These are phyloP conservation scores for Penicillium capsulatum DNA, from an alignment of 2,329 filamentous ascomycete genomes.

Conservation along the genomic window DNA sequence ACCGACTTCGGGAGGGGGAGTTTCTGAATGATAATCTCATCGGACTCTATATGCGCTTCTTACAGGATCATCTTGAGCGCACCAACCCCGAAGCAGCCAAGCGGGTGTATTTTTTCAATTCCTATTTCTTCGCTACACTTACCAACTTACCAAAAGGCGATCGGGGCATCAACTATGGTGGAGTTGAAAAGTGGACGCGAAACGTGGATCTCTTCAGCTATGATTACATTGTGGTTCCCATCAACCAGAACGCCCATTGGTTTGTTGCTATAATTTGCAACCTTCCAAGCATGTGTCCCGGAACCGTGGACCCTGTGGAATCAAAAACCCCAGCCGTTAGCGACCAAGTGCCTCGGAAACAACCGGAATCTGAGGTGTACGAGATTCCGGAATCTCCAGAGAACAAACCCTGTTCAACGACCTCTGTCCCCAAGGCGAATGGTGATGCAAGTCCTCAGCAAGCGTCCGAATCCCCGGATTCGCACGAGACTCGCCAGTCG, in stretches of 20 bases:
- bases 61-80: slow-evolving; percentile 59
- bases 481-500: too few species aligned
- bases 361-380: slow-evolving; percentile 18
- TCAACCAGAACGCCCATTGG: slow-evolving; percentile 87
- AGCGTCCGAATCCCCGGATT: too few species aligned
- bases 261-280: slow-evolving; percentile 96
- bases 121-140: slow-evolving; percentile 81
- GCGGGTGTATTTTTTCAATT: slow-evolving; percentile 84
- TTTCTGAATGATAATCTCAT: slow-evolving; percentile 93
- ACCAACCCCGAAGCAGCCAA: slow-evolving; percentile 54
- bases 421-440: slow-evolving; percentile 1
- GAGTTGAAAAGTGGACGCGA: slow-evolving; percentile 81
- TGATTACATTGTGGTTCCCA: slow-evolving; percentile 86
- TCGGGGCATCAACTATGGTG: slow-evolving; percentile 70
- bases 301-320: neutral
- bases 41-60: slow-evolving; percentile 75
- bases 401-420: slow-evolving; percentile 9
- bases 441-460: neutral
- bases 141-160: slow-evolving; percentile 54
- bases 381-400: slow-evolving; percentile 30
- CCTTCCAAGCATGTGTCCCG: slow-evolving; percentile 56
- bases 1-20: slow-evolving; percentile 73
- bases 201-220: slow-evolving; percentile 78
- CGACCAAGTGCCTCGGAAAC: slow-evolving; percentile 11
- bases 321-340: slow-evolving; percentile 7